These are phyloP conservation scores for Dionaea muscipula DNA, from an alignment of 179 eudicot genomes.

Conservation along the genomic window DNA sequence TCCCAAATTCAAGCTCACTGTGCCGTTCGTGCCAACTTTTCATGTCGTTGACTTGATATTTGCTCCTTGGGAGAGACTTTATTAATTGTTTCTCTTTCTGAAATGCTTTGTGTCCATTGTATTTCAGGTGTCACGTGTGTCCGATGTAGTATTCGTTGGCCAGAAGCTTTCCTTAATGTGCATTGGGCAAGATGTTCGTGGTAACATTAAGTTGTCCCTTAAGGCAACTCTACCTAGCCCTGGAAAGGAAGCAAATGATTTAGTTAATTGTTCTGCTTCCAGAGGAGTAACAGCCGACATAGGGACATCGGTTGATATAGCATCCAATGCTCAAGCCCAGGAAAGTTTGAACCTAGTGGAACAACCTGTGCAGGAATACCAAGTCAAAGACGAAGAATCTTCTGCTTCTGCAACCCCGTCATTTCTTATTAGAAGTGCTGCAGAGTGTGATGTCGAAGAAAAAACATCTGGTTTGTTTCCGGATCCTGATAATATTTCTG, in stretches of 20 bases:
- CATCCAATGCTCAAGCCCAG: conserved; percentile 18
- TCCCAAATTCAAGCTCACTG: too few species aligned
- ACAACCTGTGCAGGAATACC: conserved; percentile 18
- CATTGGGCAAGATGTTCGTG: conserved; percentile 80
- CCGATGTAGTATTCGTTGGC: conserved; percentile 76
- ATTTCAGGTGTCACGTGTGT: conserved; percentile 51
- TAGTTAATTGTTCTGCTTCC: conserved; percentile 17
- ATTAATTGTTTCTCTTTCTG: too few species aligned
- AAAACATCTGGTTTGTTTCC: conserved; percentile 24
- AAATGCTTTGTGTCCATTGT: too few species aligned
- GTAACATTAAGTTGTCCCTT: conserved; percentile 78
- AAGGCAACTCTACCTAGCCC: conserved; percentile 44
- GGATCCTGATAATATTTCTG: conserved; percentile 15
- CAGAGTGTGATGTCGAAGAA: conserved; percentile 55
- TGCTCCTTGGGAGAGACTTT: too few species aligned
- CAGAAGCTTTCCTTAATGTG: conserved; percentile 67
- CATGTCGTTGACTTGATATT: too few species aligned
- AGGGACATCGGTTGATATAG: conserved; percentile 21
- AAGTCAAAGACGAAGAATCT: conserved; percentile 13
- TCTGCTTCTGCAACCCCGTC: conserved; percentile 26
- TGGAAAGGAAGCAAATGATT: conserved; percentile 16
- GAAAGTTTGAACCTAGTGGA: conserved; percentile 12
- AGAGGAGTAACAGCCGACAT: conserved; percentile 17
- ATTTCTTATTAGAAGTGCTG: conserved; percentile 48
- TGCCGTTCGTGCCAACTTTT: too few species aligned